A percentile compares a stretch with the other conserved stretches of the same genome.
These are phyloP conservation scores for Fusarium pseudonygamai DNA, from an alignment of 2,329 filamentous ascomycete genomes.

Conservation along the genomic window DNA sequence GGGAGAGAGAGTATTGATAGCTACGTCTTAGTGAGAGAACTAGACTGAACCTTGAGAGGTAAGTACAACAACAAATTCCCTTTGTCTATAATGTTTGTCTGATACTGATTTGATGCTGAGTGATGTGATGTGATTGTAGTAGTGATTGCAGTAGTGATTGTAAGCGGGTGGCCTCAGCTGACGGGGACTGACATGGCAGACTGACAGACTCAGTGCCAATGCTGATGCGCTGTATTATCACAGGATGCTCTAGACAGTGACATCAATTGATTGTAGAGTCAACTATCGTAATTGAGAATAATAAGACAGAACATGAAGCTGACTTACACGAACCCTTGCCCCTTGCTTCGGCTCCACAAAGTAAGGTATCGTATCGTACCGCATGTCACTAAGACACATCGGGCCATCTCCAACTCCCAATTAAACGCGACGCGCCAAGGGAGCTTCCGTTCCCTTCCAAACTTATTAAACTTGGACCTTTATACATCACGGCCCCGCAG, in stretches of 20 bases:
- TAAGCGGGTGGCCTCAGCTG: not conserved
- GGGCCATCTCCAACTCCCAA: not conserved
- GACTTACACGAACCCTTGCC: not conserved
- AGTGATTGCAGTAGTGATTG: too few relatives aligned
- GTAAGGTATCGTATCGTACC: not conserved
- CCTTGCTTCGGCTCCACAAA: not conserved
- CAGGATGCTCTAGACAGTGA: fast-evolving
- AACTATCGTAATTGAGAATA: not conserved
- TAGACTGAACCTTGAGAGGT: not conserved
- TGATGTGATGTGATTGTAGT: not conserved
- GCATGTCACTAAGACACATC: not conserved
- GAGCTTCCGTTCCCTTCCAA: constrained; percentile 10
- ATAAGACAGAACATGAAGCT: not conserved
- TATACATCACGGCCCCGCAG: constrained; percentile 18
- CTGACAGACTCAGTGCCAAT: not conserved
- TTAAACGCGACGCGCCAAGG: constrained; percentile 20
- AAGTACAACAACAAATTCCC: not conserved
- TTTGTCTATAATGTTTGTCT: not conserved
- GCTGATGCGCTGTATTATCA: not conserved
- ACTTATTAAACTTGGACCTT: constrained; percentile 20
- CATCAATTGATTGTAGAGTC: not conserved
- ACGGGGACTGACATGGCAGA: fast-evolving
- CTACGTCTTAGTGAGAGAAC: not conserved
- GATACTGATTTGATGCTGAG: not conserved
- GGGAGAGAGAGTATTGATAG: not conserved